These are phyloP conservation scores for Candida rishiriensis DNA, from an alignment of 805 yeast genomes.

Conservation along the genomic window DNA sequence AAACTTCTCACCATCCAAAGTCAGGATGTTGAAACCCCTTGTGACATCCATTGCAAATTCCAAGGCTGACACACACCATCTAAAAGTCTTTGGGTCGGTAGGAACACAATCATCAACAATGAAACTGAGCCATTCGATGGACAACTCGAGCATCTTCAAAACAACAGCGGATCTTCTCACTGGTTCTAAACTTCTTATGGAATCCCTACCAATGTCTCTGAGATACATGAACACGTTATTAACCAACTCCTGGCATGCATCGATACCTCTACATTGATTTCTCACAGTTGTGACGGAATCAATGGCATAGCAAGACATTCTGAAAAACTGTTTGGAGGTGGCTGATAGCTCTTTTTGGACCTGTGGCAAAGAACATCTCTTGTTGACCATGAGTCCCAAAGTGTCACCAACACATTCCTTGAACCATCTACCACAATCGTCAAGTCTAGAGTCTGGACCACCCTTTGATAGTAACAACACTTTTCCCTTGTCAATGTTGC, in stretches of 20 bases:
- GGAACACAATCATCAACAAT: constrained; percentile 94
- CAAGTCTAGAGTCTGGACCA: constrained; percentile 52
- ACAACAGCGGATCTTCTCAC: constrained; percentile 64
- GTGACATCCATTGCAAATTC: constrained; percentile 97
- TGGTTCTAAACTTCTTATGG: constrained; percentile 59
- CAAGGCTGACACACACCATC: constrained; percentile 94
- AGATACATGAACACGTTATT: constrained; percentile 73
- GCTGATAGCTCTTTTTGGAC: constrained; percentile 71
- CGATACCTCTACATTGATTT: constrained; percentile 53
- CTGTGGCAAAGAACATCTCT: constrained; percentile 63
- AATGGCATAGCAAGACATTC: constrained; percentile 60
- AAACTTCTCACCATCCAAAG: constrained; percentile 75
- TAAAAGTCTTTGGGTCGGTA: constrained; percentile 82
- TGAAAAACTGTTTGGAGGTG: constrained; percentile 62
- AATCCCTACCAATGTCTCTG: constrained; percentile 74
- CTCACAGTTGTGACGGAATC: constrained; percentile 50
- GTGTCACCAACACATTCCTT: constrained; percentile 53
- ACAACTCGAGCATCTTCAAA: constrained; percentile 64
- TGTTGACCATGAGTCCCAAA: constrained; percentile 50
- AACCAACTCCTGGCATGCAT: constrained; percentile 68
- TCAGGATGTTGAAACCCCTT: constrained; percentile 80
- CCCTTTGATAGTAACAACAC: constrained; percentile 67
- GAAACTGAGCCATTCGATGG: constrained; percentile 89
- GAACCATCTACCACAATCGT: constrained; percentile 52
- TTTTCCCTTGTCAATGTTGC: constrained; percentile 64